Base-by-base conservation (phyloP, 306 rosid genomes). In the Hippophae gyantsensis region DNA sequence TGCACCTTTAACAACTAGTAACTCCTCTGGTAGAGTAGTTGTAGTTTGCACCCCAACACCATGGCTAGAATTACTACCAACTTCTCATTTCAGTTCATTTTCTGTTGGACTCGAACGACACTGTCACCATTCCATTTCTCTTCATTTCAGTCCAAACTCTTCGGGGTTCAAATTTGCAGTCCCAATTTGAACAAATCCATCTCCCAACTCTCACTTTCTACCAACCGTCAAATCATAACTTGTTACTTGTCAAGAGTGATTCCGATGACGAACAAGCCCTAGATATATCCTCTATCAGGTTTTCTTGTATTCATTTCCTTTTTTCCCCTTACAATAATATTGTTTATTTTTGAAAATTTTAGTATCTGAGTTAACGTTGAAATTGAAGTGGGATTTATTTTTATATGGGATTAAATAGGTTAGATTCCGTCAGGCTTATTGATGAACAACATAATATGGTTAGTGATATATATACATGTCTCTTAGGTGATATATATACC, bases 371-470 rank as follows among this genome's bases (percentile, higher is more conserved):
- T 27, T 27, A 27, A 27, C 3, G 32, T 3, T 32, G 69, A 25
- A 51, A 42, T 61, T 67, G 48, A 10, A 44, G 38, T 32, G 64
- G 70, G 57, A 53, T 52, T 64, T 64, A 6, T 7, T 54, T 44
- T n/a, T 69, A 52, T 64, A 25, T 70, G 69, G 41, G 54, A 63
- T 74, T 65, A 64, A 76, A 71, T 79, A 92, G 99, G 90, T 85
- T 96, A 54, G 79, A 56, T 68, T 47, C 80, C 13, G 97, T 92
- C 71, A 84, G 99, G 81, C 86, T 92, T 57, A 88, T 92, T 71
- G 99, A 88, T 65, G 77, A 71, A 70, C 71, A 67, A 70, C 97
- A 92, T 77, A 86, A 86, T 61, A 92, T 92, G 99, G 99, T 92
- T 54, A 61, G 97, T 78, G 46, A n/a, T n/a, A n/a, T n/a, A n/a